A percentile compares a stretch with the other conserved stretches of the same genome.
These are phyloP conservation scores for Gossypium aridum DNA, from an alignment of 441 rosid genomes.

Conservation along the genomic window DNA sequence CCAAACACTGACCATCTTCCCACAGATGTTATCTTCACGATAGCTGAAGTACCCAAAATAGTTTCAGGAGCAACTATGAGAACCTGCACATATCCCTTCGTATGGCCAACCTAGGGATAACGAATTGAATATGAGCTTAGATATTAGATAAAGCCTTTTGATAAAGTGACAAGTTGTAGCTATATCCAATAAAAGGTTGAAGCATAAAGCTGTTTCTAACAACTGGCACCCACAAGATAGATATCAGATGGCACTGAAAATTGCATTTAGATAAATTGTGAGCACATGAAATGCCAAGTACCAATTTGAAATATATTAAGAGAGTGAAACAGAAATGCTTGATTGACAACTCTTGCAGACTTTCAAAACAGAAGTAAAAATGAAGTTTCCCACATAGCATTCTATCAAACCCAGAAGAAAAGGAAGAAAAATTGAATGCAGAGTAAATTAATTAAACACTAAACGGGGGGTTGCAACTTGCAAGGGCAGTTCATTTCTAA, in stretches of 20 bases:
- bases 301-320: not conserved
- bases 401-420: too few relatives aligned
- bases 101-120: slow-evolving; percentile 80
- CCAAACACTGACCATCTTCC: slow-evolving; percentile 97
- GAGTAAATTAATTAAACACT: not conserved
- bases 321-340: not conserved
- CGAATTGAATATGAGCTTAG: slow-evolving; percentile 5
- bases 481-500: not conserved
- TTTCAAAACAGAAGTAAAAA: not conserved
- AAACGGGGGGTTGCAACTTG: not conserved
- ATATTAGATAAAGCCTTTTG: not conserved
- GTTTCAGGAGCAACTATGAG: slow-evolving; percentile 62
- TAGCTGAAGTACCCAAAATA: slow-evolving; percentile 70
- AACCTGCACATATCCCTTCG: slow-evolving; percentile 89
- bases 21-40: slow-evolving; percentile 78
- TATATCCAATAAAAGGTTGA: not conserved
- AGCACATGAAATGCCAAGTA: not conserved
- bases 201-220: not conserved
- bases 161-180: not conserved
- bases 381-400: not conserved
- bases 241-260: not conserved
- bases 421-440: not conserved
- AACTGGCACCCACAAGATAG: not conserved
- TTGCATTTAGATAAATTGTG: not conserved
- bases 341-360: not conserved